Evolutionary conservation across 495 filamentous ascomycete species (phyloP).

Genomic region (Lophiostoma macrostomum): DNA sequence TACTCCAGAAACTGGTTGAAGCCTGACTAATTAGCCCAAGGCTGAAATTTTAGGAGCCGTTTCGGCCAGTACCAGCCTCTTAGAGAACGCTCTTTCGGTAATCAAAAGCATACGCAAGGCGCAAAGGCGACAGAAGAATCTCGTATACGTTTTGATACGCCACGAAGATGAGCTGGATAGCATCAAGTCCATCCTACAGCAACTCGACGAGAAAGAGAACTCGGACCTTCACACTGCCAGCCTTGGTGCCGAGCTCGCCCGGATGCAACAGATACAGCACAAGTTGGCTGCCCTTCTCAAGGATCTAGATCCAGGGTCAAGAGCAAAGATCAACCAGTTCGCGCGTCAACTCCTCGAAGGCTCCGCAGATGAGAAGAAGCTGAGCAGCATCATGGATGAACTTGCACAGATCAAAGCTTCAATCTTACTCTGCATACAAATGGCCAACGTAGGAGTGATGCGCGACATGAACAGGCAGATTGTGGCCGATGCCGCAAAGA

Average conservation of each 20-base stretch:
- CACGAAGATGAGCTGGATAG: conserved; percentile 8
- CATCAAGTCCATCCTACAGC: conserved; percentile 1
- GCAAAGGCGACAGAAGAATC: conserved; percentile 2
- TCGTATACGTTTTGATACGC: conserved; percentile 1
- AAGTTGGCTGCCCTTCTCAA: conserved; percentile 6
- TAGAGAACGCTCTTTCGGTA: conserved; percentile 5
- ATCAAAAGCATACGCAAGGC: conserved; percentile 4
- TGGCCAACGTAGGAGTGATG: conserved; percentile 10
- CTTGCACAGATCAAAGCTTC: conserved; percentile 6
- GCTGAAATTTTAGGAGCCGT: conserved; percentile 4
- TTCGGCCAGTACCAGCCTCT: conserved; percentile 3
- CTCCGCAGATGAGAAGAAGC: conserved; percentile 3
- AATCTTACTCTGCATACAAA: conserved; percentile 7
- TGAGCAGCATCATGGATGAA: conserved; percentile 11
- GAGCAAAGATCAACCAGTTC: conserved; percentile 7
- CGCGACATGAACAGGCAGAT: conserved; percentile 3
- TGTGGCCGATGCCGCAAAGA: conserved; percentile 6
- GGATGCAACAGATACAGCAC: conserved; percentile 1
- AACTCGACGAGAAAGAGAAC: conserved; percentile 6
- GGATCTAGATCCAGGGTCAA: conserved; percentile 1
- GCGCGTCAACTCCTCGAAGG: conserved; percentile 5
- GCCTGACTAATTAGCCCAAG: background rate
- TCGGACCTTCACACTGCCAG: conserved; percentile 3
- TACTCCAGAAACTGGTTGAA: background rate
- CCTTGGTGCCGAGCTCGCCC: background rate